These are phyloP conservation scores for Paraphoma sp. DNA, from an alignment of 2,329 filamentous ascomycete species.

Conservation along the genomic window DNA sequence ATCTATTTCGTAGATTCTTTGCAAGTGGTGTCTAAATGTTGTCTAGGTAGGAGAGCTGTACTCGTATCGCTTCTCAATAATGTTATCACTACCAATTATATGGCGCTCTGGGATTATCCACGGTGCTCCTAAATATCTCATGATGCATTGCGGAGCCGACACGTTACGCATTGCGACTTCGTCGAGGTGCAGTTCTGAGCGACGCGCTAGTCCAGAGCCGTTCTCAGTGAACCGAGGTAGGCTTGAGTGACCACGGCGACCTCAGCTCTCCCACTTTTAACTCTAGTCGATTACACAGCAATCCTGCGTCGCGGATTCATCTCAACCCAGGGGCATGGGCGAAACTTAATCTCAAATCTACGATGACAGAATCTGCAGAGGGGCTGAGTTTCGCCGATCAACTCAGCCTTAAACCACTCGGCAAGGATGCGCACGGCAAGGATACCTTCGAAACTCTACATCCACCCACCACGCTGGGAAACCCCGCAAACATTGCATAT, in stretches of 20 bases:
- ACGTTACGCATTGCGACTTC: too few species aligned
- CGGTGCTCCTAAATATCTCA: too few species aligned
- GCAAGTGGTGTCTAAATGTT: too few species aligned
- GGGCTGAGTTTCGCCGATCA: slow-evolving; percentile 18
- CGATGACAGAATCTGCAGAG: slow-evolving; percentile 3
- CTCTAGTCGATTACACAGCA: neutral
- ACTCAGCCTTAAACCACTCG: slow-evolving; percentile 15
- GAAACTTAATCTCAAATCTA: neutral
- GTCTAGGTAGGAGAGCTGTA: too few species aligned
- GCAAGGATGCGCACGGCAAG: slow-evolving; percentile 2
- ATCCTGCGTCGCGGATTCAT: neutral
- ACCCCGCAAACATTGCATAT: slow-evolving; percentile 50
- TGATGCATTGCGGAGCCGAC: too few species aligned
- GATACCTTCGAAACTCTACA: slow-evolving; percentile 22
- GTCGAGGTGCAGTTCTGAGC: too few species aligned
- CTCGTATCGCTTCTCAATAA: too few species aligned
- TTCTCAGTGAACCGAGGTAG: neutral
- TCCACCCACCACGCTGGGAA: slow-evolving; percentile 48
- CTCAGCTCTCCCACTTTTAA: too few species aligned
- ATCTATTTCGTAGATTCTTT: too few species aligned
- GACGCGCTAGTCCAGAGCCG: too few species aligned
- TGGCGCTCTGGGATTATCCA: too few species aligned
- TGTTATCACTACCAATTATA: too few species aligned
- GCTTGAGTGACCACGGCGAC: neutral
- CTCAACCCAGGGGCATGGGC: neutral